These are phyloP conservation scores for Akanthomyces uredinophilus DNA, from an alignment of 2,329 filamentous ascomycete genomes.

Conservation along the genomic window DNA sequence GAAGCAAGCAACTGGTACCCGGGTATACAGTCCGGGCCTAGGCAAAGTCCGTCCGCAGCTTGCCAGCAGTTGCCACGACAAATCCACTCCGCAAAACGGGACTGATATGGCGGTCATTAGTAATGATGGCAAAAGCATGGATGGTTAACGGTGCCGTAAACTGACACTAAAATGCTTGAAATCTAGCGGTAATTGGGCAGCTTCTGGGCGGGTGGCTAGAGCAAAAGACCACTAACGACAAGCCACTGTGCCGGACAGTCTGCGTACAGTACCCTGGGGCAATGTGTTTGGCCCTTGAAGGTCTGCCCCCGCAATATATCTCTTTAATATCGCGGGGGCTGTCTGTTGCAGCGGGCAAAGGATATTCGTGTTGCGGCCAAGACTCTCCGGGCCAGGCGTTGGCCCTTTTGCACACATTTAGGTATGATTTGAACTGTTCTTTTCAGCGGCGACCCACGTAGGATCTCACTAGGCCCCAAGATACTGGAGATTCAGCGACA, in stretches of 20 bases:
- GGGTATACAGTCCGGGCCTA: conserved; percentile 8
- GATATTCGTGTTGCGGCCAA: background rate
- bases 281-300: background rate
- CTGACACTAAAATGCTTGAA: background rate
- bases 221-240: background rate
- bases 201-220: background rate
- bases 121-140: background rate
- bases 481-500: background rate
- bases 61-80: background rate
- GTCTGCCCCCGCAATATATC: background rate
- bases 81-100: conserved; percentile 6
- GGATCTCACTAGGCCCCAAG: background rate
- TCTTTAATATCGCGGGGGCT: background rate
- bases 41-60: conserved; percentile 9
- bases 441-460: background rate
- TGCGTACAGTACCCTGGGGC: conserved; percentile 9
- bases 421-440: background rate
- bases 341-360: background rate
- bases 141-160: background rate
- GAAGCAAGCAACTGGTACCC: conserved; percentile 1
- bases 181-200: background rate
- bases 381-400: background rate
- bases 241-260: background rate
- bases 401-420: no score
- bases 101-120: background rate